phyloP scores from a whole-genome alignment of 192 early-diverging fungal species.

The Entomortierella parvispora region DNA sequence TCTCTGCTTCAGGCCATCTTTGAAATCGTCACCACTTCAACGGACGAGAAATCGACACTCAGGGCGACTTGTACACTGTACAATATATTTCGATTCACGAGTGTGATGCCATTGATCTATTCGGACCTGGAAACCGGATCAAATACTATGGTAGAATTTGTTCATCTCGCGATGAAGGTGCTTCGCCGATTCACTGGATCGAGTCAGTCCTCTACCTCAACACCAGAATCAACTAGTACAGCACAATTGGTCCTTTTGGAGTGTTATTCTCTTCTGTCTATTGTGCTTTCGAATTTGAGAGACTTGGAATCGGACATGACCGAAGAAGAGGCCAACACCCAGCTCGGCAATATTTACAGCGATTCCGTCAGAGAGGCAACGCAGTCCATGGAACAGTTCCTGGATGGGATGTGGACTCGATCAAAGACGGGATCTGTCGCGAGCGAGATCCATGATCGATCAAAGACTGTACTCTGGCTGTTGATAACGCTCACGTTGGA shows the following conservation, averaged over 20 bases:
- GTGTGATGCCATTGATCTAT: slow-evolving; percentile 13
- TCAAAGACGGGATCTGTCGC: too few species aligned
- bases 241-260: slow-evolving; percentile 17
- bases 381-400: slow-evolving; percentile 29
- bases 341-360: slow-evolving; percentile 5
- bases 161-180: slow-evolving; percentile 13
- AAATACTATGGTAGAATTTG: slow-evolving; percentile 16
- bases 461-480: slow-evolving; percentile 15
- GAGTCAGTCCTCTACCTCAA: not conserved
- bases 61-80: slow-evolving; percentile 14
- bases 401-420: slow-evolving; percentile 11
- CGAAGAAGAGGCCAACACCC: not conserved
- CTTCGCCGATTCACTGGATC: slow-evolving; percentile 7
- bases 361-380: slow-evolving; percentile 5
- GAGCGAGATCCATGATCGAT: slow-evolving; percentile 4
- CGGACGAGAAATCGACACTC: slow-evolving; percentile 29
- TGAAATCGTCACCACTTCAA: slow-evolving; percentile 14
- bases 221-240: not conserved
- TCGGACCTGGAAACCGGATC: slow-evolving; percentile 3
- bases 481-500: slow-evolving; percentile 16
- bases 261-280: slow-evolving; percentile 17
- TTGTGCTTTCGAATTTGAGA: slow-evolving; percentile 16
- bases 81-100: slow-evolving; percentile 36
- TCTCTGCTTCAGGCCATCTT: slow-evolving; percentile 18
- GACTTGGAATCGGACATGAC: not conserved